Base-by-base conservation (phyloP, 805 yeast species). In the Myxozyma mucilagina region DNA sequence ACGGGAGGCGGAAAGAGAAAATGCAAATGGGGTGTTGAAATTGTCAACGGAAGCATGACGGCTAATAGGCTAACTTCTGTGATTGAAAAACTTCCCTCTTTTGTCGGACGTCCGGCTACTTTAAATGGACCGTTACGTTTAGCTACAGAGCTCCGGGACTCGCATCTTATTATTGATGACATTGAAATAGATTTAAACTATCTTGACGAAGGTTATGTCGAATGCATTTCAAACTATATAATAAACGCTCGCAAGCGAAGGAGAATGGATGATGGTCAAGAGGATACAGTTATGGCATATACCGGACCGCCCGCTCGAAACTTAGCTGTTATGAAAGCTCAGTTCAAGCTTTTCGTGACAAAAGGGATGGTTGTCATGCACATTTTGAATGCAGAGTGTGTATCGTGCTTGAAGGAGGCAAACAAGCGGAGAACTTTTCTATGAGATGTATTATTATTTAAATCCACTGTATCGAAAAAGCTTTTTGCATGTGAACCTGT, bases 21-120 rank as follows among this genome's bases (percentile, higher is more conserved):
- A 43, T 60, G 64, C 48, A 52, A 47, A 20, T 62, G 66, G 66
- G 53, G 54, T 16, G 56, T 39, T 24, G 60, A 62, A 24, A 24
- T 59, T 6, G 20, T 43, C 5, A 18, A n/a, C 16, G 45, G 39
- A n/a, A 34, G 52, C 29, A 32, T 20, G 11, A 39, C 61, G 13
- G 56, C 54, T 6, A 54, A 50, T 8, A 55, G 53, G 44, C 49
- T 62, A 39, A 13, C 14, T 11, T n/a, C 53, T 3, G 20, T 58
- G n/a, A 13, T 59, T 14, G 52, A 24, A 5, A 52, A 51, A 32
- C 11, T 62, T 16, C 48, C 52, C 7, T 47, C 38, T 4, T 10
- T 35, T 20, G 20, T 42, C 1, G 32, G 36, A 5, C 36, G 49
- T 24, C 20, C 29, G 29, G 29, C 41, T 20, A 16, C 11, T 16